These are phyloP conservation scores for Nakazawaea sp. DNA, from an alignment of 805 yeast genomes.

Conservation along the genomic window DNA sequence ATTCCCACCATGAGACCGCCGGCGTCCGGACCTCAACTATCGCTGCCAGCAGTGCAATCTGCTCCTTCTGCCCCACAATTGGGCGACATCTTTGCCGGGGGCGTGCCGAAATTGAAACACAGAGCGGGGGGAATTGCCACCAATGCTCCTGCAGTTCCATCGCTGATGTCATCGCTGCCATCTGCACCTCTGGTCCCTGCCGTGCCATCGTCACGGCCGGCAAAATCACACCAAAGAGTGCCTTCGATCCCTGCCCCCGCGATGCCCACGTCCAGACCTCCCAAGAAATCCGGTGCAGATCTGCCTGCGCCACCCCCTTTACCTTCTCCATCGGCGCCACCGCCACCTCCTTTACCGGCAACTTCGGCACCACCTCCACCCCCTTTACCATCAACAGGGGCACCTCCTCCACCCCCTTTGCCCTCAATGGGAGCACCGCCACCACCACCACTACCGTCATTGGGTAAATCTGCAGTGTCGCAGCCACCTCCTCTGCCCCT, in stretches of 20 bases:
- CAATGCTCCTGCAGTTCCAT: constrained; percentile 19
- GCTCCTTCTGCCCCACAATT: constrained; percentile 40
- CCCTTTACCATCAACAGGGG: constrained; percentile 16
- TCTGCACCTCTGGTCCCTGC: constrained; percentile 1
- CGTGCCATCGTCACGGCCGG: constrained; percentile 2
- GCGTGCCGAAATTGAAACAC: constrained; percentile 66
- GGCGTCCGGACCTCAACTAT: constrained; percentile 3
- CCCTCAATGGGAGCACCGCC: constrained; percentile 17
- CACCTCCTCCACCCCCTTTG: constrained; percentile 15
- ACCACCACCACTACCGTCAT: constrained; percentile 10
- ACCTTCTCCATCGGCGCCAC: constrained; percentile 4
- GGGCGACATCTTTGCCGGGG: constrained; percentile 72
- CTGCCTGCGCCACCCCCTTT: constrained; percentile 2
- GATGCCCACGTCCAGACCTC: constrained; percentile 15
- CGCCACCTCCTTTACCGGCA: constrained; percentile 9
- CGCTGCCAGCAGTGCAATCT: constrained; percentile 15
- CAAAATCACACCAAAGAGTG: constrained; percentile 12
- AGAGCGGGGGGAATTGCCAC: constrained; percentile 24
- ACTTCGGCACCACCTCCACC: constrained; percentile 12
- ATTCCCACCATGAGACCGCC: constrained; percentile 13
- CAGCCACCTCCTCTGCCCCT: constrained; percentile 19
- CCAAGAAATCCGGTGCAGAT: neutral
- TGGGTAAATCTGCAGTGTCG: neutral
- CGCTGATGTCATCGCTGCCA: constrained; percentile 9
- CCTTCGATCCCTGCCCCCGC: constrained; percentile 24